Evolutionary conservation across 306 rosid species (phyloP), one percentile per base, ranked within the genome.

Genomic region (Dryas octopetala): DNA sequence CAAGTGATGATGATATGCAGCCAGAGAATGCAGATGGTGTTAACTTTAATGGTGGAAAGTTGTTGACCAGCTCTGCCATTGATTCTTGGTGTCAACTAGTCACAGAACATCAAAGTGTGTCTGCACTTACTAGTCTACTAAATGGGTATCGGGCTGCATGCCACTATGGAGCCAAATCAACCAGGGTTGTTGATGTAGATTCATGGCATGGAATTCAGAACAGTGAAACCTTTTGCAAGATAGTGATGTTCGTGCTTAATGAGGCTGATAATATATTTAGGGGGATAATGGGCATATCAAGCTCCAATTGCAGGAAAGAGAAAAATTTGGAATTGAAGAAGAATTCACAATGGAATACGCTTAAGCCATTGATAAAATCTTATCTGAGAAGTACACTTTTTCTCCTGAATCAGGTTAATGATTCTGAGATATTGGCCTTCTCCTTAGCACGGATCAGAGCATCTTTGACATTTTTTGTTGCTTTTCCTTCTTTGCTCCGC

Each of bases 111-210:
- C 76, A 78, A 16, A 88, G 83, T 78, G 47, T 88, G 44, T 68
- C 97, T 63, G 86, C 90, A 70, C 82, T 89, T 70, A 90, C 96
- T 46, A 69, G 89, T 80, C 88, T 95, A 61, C 49, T 89, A 63
- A 95, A 95, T 84, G 92, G 89, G 79, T 95, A 90, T 80, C 85
- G 93, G 59, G 85, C 80, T 14, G 97, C 87, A 13, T 89, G 97
- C 85, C 96, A 78, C 87, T 85, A 76, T 75, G 89, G 88, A 78
- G 80, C 60, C 50, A 80, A 88, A 81, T 72, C 83, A 62, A 76
- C 75, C 28, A 66, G 71, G 73, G 82, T 49, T 60, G 9, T 40
- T 66, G 83, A 79, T 68, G 76, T 75, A 68, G 86, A 66, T 68
- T 78, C 79, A 65, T 74, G 77, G 16, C 48, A 46, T 71, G 82